Percentiles rank a stretch among this genome's conserved stretches.
These are phyloP conservation scores for Ajuga reptans DNA, from an alignment of 305 asterid genomes.

Conservation along the genomic window DNA sequence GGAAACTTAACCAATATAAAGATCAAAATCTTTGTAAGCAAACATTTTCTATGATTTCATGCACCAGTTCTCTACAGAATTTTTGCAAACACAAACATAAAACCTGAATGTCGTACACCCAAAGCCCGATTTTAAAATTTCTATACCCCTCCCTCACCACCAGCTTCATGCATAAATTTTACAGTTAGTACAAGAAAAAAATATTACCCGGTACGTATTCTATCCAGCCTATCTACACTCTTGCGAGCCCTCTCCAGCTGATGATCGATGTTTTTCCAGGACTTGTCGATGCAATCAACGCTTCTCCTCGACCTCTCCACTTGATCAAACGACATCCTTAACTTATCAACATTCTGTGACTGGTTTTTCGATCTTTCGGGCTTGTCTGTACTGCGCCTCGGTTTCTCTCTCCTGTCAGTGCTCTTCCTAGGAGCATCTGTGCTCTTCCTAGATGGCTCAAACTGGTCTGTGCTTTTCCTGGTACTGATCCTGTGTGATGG, in stretches of 20 bases:
- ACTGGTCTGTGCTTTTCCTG: constrained; percentile 68
- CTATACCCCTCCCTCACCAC: constrained; percentile 33
- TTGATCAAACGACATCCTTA: constrained; percentile 65
- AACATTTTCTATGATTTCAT: constrained; percentile 12
- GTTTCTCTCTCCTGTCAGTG: constrained; percentile 78
- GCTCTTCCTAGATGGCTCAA: constrained; percentile 72
- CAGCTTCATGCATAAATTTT: constrained; percentile 36
- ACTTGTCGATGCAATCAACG: constrained; percentile 70
- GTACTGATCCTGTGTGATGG: constrained; percentile 65
- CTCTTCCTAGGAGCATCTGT: constrained; percentile 73
- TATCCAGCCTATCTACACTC: constrained; percentile 74
- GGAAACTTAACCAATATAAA: not conserved
- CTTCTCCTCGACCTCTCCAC: constrained; percentile 84
- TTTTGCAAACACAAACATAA: constrained; percentile 18
- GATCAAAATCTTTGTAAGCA: not conserved
- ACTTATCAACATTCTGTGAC: constrained; percentile 44
- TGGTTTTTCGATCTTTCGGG: constrained; percentile 48
- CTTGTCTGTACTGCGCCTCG: constrained; percentile 69
- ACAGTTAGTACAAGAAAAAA: constrained; percentile 17
- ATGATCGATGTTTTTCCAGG: constrained; percentile 65
- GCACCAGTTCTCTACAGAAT: constrained; percentile 18
- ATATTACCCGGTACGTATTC: constrained; percentile 50
- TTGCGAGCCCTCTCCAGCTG: constrained; percentile 71
- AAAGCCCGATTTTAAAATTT: constrained; percentile 11
- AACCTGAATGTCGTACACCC: constrained; percentile 9